phyloP scores from a whole-genome alignment of 2,329 filamentous ascomycete species.

The Phialemonium atrogriseum region DNA sequence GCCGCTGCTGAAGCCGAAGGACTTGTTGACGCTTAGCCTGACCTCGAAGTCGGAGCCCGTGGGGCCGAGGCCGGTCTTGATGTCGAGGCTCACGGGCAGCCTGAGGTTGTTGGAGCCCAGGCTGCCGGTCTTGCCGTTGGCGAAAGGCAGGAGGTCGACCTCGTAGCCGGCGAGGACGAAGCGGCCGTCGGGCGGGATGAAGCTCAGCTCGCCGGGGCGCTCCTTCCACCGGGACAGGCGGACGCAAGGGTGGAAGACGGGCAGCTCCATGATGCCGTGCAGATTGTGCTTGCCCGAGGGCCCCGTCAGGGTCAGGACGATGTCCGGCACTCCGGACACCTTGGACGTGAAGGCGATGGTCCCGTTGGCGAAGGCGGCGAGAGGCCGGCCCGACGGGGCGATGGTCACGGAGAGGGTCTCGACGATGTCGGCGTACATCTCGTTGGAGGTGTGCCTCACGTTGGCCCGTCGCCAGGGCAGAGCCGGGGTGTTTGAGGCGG shows the following conservation, averaged over 20 bases:
- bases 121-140: conserved; percentile 46
- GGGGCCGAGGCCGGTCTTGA: conserved; percentile 70
- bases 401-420: conserved; percentile 83
- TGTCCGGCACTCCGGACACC: conserved; percentile 87
- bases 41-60: conserved; percentile 84
- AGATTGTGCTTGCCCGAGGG: conserved; percentile 76
- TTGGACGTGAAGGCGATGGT: conserved; percentile 94
- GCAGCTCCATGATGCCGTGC: conserved; percentile 68
- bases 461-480: conserved; percentile 87
- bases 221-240: conserved; percentile 85
- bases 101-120: conserved; percentile 59
- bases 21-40: conserved; percentile 60
- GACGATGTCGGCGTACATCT: conserved; percentile 92
- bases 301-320: conserved; percentile 71
- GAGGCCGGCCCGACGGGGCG: conserved; percentile 78
- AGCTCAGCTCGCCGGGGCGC: conserved; percentile 83
- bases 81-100: conserved; percentile 72
- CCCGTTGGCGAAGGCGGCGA: conserved; percentile 82
- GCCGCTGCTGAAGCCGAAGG: conserved; percentile 38
- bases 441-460: conserved; percentile 92
- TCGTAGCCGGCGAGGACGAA: conserved; percentile 94
- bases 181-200: conserved; percentile 87
- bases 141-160: conserved; percentile 75
- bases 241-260: conserved; percentile 95
- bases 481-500: conserved; percentile 40